Evolutionary conservation across 192 early-diverging fungal genomes (phyloP), one percentile per base, ranked within the genome.

Genomic region (Linnemannia elongata): DNA sequence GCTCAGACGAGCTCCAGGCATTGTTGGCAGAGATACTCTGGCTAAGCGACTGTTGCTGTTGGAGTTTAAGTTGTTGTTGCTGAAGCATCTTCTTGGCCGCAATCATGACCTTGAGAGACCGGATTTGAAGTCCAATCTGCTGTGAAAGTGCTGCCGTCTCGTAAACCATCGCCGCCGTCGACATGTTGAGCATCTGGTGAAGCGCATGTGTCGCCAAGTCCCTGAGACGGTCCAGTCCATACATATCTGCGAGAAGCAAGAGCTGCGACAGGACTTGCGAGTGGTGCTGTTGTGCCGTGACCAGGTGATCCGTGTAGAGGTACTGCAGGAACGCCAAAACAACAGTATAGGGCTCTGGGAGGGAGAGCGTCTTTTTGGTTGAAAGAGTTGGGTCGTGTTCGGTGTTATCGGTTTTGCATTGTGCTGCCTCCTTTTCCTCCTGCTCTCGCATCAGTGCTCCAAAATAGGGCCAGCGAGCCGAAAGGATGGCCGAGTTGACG

Each of bases 211-310:
- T 90, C 1, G 91, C 84, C 24, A 92, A 79, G 63, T 91, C 87
- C 12, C 90, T 90, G n/a, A 95, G 88, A 52, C 90, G 82, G 60
- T 93, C 89, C 27, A 95, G 69, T 35, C 88, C 79, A 81, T 94
- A 94, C 82, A 92, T 92, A 63, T 93, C 93, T n/a, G 94, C 90
- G 9, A 94, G 78, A 0, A 90, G 88, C 57, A 95, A 77, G 6
- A 95, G 81, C 69, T 94, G 93, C 66, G 94, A 93, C 15, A 95
- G 81, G 8, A 95, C 93, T 6, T 93, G 91, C 9, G 93, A 90
- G 33, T 94, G 94, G 70, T 93, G 91, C 49, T 94, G 94, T 57
- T 94, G 93, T 6, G 91, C 89, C n/a, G 93, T 93, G 72, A 94
- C 90, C 63, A 95, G 81, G 66, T 93, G 90, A 79, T 92, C 94